A percentile compares a stretch with the other conserved stretches of the same genome.
Conservation (phyloP, 2,329 filamentous ascomycete species). For the Beauveria rudraprayagi region DNA sequence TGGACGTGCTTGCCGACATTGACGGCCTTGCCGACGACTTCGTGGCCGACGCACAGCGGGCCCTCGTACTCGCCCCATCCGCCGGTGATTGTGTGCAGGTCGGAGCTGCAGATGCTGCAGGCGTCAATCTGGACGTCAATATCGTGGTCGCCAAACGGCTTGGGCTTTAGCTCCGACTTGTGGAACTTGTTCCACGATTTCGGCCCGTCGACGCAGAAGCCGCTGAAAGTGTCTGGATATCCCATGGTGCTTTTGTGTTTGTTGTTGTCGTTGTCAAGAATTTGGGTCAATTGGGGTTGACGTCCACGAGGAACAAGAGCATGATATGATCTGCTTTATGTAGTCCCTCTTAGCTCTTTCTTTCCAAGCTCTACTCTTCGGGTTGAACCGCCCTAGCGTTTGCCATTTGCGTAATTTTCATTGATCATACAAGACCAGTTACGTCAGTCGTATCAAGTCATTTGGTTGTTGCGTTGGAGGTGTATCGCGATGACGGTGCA, state of each 20-base stretch:
- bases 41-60: conserved; percentile 47
- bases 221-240: conserved; percentile 36
- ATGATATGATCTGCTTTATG: not conserved
- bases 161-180: conserved; percentile 29
- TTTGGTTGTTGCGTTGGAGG: no score
- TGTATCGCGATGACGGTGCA: not conserved
- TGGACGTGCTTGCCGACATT: conserved; percentile 37
- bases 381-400: no score
- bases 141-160: conserved; percentile 27
- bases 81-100: conserved; percentile 50
- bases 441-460: no score
- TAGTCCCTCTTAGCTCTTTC: not conserved
- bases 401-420: no score
- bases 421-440: no score
- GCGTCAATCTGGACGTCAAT: conserved; percentile 63
- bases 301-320: no score
- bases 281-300: no score
- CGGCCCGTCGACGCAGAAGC: conserved; percentile 35
- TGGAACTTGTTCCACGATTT: conserved; percentile 35
- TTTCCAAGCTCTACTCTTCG: no score
- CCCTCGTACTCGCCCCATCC: conserved; percentile 45
- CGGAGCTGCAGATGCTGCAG: conserved; percentile 57
- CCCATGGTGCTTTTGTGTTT: not conserved
- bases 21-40: conserved; percentile 49
- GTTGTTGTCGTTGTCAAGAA: not conserved